These are phyloP conservation scores for Suhomyces yuchorum DNA, from an alignment of 1,139 yeast genomes.

Conservation along the genomic window DNA sequence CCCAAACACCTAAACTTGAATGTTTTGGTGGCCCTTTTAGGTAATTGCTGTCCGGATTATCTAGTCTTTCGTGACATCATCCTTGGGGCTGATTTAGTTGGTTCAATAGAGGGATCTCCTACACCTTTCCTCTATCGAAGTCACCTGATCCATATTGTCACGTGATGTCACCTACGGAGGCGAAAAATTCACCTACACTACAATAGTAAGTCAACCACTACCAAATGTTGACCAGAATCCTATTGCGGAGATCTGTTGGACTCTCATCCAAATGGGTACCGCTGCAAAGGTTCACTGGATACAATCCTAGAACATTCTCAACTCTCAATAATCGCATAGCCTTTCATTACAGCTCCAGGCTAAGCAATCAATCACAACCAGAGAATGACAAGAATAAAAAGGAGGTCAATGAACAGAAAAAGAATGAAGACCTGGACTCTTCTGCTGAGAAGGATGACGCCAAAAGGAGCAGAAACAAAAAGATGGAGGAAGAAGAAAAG, in stretches of 20 bases:
- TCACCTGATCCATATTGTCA: too few relatives aligned
- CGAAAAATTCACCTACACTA: conserved; percentile 10
- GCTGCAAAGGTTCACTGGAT: background rate
- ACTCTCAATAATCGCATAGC: conserved; percentile 4
- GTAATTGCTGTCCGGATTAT: too few relatives aligned
- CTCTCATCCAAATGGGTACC: conserved; percentile 1
- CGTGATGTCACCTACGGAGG: conserved; percentile 8
- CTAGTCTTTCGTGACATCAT: too few relatives aligned
- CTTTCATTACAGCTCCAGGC: conserved; percentile 2
- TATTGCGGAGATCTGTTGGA: conserved; percentile 5
- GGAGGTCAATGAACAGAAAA: conserved; percentile 1
- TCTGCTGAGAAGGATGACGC: conserved; percentile 8
- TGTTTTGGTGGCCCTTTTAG: too few relatives aligned
- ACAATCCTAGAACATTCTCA: conserved; percentile 2
- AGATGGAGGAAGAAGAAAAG: conserved; percentile 18
- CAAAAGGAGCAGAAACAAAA: conserved; percentile 11
- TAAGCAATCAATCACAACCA: background rate
- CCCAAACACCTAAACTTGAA: too few relatives aligned
- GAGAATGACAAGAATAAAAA: conserved; percentile 5
- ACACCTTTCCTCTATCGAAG: too few relatives aligned
- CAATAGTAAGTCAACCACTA: background rate
- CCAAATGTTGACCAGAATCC: conserved; percentile 7
- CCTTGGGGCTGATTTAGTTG: too few relatives aligned
- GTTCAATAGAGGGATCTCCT: too few relatives aligned
- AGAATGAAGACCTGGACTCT: background rate